phyloP scores from a whole-genome alignment of 1,284 basidiomycete species.

The Fomitopsis pinicola region DNA sequence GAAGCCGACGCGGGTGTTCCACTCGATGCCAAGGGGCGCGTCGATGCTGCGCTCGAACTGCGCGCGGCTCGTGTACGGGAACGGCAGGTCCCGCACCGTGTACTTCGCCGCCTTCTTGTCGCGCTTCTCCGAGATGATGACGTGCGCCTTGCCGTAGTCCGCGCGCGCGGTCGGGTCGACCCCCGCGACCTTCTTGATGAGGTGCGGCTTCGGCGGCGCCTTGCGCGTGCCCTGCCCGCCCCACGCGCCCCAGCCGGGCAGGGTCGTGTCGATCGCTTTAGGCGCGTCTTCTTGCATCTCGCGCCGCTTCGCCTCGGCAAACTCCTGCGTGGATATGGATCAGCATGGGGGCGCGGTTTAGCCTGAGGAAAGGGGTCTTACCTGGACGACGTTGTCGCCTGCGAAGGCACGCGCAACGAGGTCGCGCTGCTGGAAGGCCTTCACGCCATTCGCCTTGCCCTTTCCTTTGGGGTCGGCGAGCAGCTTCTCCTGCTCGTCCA shows the following conservation, averaged over 20 bases:
- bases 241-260: slow-evolving; percentile 98
- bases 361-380: slow-evolving; percentile 28
- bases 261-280: slow-evolving; percentile 78
- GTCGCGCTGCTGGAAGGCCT: slow-evolving; percentile 81
- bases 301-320: slow-evolving; percentile 77
- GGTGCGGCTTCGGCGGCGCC: slow-evolving; percentile 52
- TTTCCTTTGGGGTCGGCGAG: slow-evolving; percentile 37
- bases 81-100: slow-evolving; percentile 85
- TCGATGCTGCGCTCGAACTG: slow-evolving; percentile 87
- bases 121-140: slow-evolving; percentile 92
- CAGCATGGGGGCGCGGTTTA: neutral
- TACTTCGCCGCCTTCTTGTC: slow-evolving; percentile 94
- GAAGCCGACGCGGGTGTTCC: slow-evolving; percentile 90
- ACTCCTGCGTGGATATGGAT: slow-evolving; percentile 52
- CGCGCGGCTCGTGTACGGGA: slow-evolving; percentile 84
- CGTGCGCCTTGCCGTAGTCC: slow-evolving; percentile 80
- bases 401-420: slow-evolving; percentile 95
- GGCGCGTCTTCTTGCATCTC: slow-evolving; percentile 86
- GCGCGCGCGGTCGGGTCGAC: slow-evolving; percentile 75
- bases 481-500: slow-evolving; percentile 60
- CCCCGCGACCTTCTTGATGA: slow-evolving; percentile 80
- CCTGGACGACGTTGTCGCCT: slow-evolving; percentile 90
- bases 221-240: slow-evolving; percentile 74
- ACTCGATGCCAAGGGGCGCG: slow-evolving; percentile 83
- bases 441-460: slow-evolving; percentile 36